Conservation (phyloP, 148 eudicot genomes). For the Rhododendron vialii region DNA sequence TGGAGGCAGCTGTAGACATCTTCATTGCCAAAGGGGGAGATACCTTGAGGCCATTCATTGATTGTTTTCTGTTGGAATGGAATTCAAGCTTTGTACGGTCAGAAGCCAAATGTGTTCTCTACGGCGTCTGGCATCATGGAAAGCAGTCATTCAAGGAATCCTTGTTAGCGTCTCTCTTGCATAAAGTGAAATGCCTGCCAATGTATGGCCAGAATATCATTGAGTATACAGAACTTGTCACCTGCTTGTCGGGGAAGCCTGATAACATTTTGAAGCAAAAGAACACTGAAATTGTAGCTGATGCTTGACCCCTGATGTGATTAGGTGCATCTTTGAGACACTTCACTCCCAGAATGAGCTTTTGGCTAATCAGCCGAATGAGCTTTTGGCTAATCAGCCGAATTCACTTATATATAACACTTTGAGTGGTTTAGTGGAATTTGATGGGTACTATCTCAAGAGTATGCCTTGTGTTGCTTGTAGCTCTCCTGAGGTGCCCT, state of each 20-base stretch:
- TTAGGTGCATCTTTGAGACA: slow-evolving; percentile 80
- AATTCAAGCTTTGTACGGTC: slow-evolving; percentile 87
- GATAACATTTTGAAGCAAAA: slow-evolving; percentile 68
- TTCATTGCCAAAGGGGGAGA: slow-evolving; percentile 70
- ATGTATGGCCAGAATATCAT: slow-evolving; percentile 90
- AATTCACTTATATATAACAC: slow-evolving; percentile 95
- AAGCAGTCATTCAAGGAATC: slow-evolving; percentile 74
- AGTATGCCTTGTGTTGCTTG: slow-evolving; percentile 99
- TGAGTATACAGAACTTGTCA: slow-evolving; percentile 77
- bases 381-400: slow-evolving; percentile 94
- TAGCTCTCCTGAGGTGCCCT: slow-evolving; percentile 95
- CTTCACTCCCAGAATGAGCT: slow-evolving; percentile 92
- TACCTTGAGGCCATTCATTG: slow-evolving; percentile 71
- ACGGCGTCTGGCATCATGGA: slow-evolving; percentile 92
- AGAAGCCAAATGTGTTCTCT: slow-evolving; percentile 85
- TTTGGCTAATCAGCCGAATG: slow-evolving; percentile 95
- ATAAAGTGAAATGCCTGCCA: slow-evolving; percentile 73
- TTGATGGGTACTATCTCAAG: slow-evolving; percentile 98
- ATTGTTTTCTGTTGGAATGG: slow-evolving; percentile 91
- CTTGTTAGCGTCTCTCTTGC: slow-evolving; percentile 65
- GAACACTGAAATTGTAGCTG: slow-evolving; percentile 61
- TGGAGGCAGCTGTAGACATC: slow-evolving; percentile 76
- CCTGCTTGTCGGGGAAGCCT: slow-evolving; percentile 76
- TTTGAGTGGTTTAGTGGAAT: slow-evolving; percentile 94
- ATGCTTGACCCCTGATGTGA: slow-evolving; percentile 85